phyloP scores from a whole-genome alignment of 768 basidiomycete genomes.

The Strobilomyces echinocephalus region DNA sequence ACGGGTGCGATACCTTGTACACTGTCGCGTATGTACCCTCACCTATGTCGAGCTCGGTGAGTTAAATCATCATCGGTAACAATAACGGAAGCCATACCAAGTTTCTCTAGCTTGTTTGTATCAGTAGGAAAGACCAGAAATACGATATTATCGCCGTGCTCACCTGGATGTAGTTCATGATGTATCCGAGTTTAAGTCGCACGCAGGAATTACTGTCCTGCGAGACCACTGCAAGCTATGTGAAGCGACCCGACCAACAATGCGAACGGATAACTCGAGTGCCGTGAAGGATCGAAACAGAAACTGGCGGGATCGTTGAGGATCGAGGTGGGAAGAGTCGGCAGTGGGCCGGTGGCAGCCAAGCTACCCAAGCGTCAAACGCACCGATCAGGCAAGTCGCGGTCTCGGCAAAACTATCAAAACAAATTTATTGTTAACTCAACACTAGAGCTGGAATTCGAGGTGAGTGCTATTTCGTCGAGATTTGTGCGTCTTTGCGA shows the following conservation, averaged over 20 bases:
- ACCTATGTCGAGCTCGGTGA: conserved; percentile 38
- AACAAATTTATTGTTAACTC: not conserved
- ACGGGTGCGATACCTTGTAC: conserved; percentile 66
- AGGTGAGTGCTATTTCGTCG: not conserved
- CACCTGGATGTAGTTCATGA: conserved; percentile 60
- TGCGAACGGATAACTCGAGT: conserved; percentile 1
- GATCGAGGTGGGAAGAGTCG: not conserved
- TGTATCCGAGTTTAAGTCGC: not conserved
- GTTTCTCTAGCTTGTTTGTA: conserved; percentile 73
- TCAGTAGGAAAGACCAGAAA: conserved; percentile 4
- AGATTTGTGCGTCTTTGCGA: not conserved
- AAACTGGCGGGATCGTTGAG: not conserved
- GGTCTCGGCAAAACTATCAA: not conserved
- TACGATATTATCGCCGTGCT: conserved; percentile 6
- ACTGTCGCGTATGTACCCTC: conserved; percentile 96
- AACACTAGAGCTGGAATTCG: not conserved
- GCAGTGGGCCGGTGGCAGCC: not conserved
- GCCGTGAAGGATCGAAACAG: not conserved
- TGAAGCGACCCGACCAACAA: conserved; percentile 1
- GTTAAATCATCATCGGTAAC: not conserved
- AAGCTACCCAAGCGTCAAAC: not conserved
- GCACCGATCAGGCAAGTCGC: conserved; percentile 20
- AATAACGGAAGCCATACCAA: conserved; percentile 42
- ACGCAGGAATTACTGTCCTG: not conserved
- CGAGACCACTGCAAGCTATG: conserved; percentile 2